Percentiles rank a stretch among this genome's conserved stretches.
These are phyloP conservation scores for Cyclocybe aegerita DNA, from an alignment of 768 basidiomycete genomes.

Conservation along the genomic window DNA sequence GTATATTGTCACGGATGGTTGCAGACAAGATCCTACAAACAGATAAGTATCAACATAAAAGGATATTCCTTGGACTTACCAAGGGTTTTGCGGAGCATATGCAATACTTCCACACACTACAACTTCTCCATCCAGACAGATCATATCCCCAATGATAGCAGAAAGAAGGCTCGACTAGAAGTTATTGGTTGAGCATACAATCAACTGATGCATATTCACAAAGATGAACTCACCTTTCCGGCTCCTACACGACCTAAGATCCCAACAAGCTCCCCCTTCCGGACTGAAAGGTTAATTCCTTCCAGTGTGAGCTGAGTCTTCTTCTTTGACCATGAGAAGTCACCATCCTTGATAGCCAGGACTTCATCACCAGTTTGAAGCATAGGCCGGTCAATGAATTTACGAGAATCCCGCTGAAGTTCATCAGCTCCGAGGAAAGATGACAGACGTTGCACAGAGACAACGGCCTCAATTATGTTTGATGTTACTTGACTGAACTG, in stretches of 20 bases:
- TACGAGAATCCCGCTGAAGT: conserved; percentile 77
- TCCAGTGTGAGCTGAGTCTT: conserved; percentile 64
- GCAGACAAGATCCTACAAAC: conserved; percentile 74
- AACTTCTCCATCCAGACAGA: conserved; percentile 69
- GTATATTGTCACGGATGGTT: conserved; percentile 85
- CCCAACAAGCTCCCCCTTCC: conserved; percentile 83
- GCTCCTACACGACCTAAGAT: conserved; percentile 88
- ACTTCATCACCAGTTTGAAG: conserved; percentile 64
- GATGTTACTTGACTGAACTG: conserved; percentile 74
- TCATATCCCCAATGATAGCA: conserved; percentile 89
- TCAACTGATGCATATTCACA: not conserved
- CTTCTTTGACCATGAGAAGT: conserved; percentile 77
- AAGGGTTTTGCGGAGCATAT: conserved; percentile 87
- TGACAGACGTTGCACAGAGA: conserved; percentile 78
- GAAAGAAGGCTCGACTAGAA: conserved; percentile 69
- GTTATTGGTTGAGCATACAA: not conserved
- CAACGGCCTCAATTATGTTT: conserved; percentile 82
- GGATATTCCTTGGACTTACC: conserved; percentile 39
- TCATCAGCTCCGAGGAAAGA: conserved; percentile 78
- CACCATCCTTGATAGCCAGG: conserved; percentile 69
- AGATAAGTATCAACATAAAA: not conserved
- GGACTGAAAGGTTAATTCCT: conserved; percentile 70
- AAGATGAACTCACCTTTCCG: conserved; percentile 63
- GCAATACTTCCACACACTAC: conserved; percentile 68
- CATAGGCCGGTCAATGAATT: conserved; percentile 39